Percentiles rank a stretch among this genome's conserved stretches.
Evolutionary conservation across 257 asterid genomes (phyloP).

Genomic region (Plantago ovata): DNA sequence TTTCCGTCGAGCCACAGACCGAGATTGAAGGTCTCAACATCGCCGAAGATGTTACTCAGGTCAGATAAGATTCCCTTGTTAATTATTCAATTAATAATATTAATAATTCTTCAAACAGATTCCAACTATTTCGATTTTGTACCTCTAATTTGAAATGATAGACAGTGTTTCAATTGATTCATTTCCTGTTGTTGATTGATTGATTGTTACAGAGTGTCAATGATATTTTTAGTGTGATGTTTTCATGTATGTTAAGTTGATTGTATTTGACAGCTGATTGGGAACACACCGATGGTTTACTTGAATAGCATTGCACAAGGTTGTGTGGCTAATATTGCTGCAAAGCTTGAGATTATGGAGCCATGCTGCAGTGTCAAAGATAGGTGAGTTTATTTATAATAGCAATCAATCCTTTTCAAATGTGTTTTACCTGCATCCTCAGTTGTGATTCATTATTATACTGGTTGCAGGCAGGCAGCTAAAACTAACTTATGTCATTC

Average conservation of each 20-base stretch:
- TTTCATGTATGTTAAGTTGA: neutral
- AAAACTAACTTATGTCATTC: too few relatives aligned
- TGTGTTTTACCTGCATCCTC: neutral
- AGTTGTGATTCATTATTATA: conserved; percentile 1
- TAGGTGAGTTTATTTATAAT: conserved; percentile 45
- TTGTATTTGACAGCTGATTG: conserved; percentile 64
- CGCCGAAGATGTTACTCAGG: conserved; percentile 97
- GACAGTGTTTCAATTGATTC: too few relatives aligned
- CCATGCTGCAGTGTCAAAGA: conserved; percentile 99
- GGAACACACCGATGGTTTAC: conserved; percentile 98
- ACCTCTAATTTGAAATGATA: neutral
- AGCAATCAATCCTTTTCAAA: conserved; percentile 5
- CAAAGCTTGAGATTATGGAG: conserved; percentile 97
- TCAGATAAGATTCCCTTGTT: too few relatives aligned
- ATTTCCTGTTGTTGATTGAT: too few relatives aligned
- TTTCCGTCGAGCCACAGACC: conserved; percentile 52
- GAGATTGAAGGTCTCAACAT: conserved; percentile 86
- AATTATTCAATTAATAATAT: too few relatives aligned
- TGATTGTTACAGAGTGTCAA: too few relatives aligned
- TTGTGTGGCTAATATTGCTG: conserved; percentile 84
- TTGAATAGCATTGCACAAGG: conserved; percentile 75
- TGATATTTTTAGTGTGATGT: neutral
- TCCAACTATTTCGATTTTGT: neutral
- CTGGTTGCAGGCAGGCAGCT: too few relatives aligned
- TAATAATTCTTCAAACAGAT: conserved; percentile 7